Percentiles rank a stretch among this genome's conserved stretches.
These are phyloP conservation scores for Medicago ruthenica DNA, from an alignment of 306 rosid species.

Conservation along the genomic window DNA sequence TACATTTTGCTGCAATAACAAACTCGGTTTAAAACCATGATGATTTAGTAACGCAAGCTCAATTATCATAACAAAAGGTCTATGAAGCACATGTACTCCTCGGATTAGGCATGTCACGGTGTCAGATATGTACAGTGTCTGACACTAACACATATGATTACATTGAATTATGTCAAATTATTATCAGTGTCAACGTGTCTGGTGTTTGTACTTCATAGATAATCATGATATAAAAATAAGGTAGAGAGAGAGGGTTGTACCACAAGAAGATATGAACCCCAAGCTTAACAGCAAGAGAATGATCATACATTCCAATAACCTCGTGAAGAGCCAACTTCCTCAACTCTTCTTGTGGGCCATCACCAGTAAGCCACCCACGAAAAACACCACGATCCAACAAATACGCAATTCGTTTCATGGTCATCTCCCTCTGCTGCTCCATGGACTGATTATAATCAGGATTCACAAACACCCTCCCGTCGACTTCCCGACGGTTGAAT, in stretches of 20 bases:
- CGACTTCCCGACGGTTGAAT: conserved; percentile 62
- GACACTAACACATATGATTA: too few species aligned
- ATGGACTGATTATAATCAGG: conserved; percentile 82
- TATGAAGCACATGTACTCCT: too few species aligned
- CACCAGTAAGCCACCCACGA: conserved; percentile 71
- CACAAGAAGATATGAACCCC: conserved; percentile 83
- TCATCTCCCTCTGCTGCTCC: conserved; percentile 85
- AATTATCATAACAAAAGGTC: background rate
- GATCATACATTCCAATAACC: conserved; percentile 73
- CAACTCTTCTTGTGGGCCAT: conserved; percentile 57
- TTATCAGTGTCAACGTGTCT: too few species aligned
- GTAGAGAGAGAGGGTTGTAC: conserved; percentile 38
- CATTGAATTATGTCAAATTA: too few species aligned
- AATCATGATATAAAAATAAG: background rate
- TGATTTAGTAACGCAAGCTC: background rate
- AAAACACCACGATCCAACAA: conserved; percentile 68
- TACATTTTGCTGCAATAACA: too few species aligned
- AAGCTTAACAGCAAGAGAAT: conserved; percentile 78
- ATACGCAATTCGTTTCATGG: conserved; percentile 76
- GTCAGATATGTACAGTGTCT: too few species aligned
- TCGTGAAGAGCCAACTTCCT: conserved; percentile 69
- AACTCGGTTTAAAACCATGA: too few species aligned
- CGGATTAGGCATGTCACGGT: too few species aligned
- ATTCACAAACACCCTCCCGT: conserved; percentile 63
- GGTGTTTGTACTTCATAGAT: too few species aligned